Base-by-base conservation (phyloP, 1,284 basidiomycete genomes). In the Porodaedalea pini region DNA sequence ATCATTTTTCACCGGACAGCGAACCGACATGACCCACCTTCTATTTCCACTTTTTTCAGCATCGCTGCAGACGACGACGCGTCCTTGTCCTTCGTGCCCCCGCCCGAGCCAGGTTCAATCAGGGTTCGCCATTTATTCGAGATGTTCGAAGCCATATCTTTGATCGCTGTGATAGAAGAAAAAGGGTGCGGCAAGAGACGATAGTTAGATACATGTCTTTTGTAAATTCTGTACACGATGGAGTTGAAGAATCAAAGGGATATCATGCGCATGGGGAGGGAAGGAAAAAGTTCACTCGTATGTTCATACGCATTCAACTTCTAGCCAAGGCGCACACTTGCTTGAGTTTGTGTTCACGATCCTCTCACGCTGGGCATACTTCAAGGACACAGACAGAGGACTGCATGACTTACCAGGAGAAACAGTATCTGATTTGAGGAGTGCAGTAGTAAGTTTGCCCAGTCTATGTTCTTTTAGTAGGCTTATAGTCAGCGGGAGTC, bases 81-180 rank as follows among this genome's bases (percentile, higher is more conserved):
- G 29, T 47, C 45, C 27, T 47, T 47, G 25, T 47, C 45, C 45
- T 47, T 71, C 61, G 70, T 66, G 51, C 65, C 63, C 55, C 64
- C 64, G 61, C 60, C 58, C 54, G 51, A 58, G 21, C 59, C 65
- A 60, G 73, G 68, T 47, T 54, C 53, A 53, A 86, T 73, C 70
- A 89, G 72, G 62, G 76, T 74, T 62, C 86, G 82, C 89, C 89
- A 92, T 75, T 83, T 83, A 68, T 80, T 82, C 74, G 90, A 87
- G 74, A 92, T 77, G 74, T 89, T 90, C 69, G 81, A 81, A 66
- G 90, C 89, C 86, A 92, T 88, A 75, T 92, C 90, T 84, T 89
- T 88, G 85, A 90, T 83, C 73, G 89, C 89, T 68, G 69, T 64
- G 58, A 66, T 63, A 63, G 67, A 69, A 72, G 64, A 70, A 29